Evolutionary conservation across 768 basidiomycete genomes (phyloP).

Genomic region (Agaricus blazei): DNA sequence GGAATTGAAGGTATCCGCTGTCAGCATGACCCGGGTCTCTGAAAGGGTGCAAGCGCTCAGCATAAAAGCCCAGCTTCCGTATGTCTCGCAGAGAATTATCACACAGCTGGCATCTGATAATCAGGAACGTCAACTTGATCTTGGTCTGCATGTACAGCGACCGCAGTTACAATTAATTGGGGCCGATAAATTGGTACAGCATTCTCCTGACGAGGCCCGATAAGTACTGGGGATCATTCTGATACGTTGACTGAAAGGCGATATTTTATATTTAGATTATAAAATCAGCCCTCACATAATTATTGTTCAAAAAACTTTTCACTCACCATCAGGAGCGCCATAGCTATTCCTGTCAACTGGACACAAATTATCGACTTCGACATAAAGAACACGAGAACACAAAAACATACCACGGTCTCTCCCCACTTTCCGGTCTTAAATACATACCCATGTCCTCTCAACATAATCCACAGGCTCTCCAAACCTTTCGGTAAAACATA

Average conservation of each 20-base stretch:
- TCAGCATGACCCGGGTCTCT: no score
- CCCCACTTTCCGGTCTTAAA: conserved; percentile 67
- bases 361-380: conserved; percentile 18
- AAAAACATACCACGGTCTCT: conserved; percentile 73
- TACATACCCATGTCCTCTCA: conserved; percentile 71
- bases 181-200: conserved; percentile 86
- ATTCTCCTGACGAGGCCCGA: conserved; percentile 77
- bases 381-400: conserved; percentile 6
- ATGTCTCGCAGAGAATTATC: no score
- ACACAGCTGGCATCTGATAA: no score
- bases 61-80: no score
- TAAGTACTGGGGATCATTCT: conserved; percentile 76
- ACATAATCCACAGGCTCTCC: conserved; percentile 86
- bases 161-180: conserved; percentile 44
- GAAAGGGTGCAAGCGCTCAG: no score
- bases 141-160: no score
- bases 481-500: conserved; percentile 85
- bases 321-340: conserved; percentile 85
- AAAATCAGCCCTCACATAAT: no score
- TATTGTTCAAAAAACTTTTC: neutral
- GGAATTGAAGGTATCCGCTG: no score
- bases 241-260: conserved; percentile 63
- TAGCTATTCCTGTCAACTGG: conserved; percentile 58
- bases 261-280: neutral
- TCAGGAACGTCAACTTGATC: no score